Evolutionary conservation across 78 protist species (phyloP).

Genomic region (Dictyostelium brefeldianum): DNA sequence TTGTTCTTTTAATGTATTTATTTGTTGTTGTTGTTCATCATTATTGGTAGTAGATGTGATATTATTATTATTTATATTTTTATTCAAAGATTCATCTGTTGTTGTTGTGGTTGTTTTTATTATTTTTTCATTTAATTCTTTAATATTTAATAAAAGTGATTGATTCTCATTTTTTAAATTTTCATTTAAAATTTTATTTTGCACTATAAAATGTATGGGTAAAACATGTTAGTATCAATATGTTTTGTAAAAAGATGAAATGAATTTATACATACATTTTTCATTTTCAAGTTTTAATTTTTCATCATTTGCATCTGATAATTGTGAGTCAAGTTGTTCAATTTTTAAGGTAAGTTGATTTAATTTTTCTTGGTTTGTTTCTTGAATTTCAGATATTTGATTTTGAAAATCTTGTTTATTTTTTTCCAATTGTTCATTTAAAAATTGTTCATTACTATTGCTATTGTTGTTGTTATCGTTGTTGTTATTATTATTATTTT

Average conservation of each 20-base stretch:
- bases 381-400: constrained; percentile 43
- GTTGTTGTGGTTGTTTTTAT: neutral
- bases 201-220: neutral
- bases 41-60: neutral
- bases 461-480: neutral
- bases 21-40: neutral
- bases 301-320: neutral
- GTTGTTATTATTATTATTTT: too few species aligned
- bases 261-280: neutral
- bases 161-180: constrained; percentile 32
- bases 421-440: constrained; percentile 18
- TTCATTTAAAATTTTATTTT: neutral
- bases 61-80: neutral
- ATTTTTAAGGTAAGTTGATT: constrained; percentile 19
- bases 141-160: neutral
- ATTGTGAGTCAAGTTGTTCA: constrained; percentile 1
- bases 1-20: constrained; percentile 44
- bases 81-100: neutral
- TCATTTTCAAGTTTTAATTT: constrained; percentile 2
- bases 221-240: too few species aligned
- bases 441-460: neutral
- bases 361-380: constrained; percentile 49
- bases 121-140: neutral
- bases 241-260: neutral
- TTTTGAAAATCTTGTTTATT: constrained; percentile 39